Base-by-base conservation (phyloP, 148 eudicot species). In the Camellia lanceoleosa region DNA sequence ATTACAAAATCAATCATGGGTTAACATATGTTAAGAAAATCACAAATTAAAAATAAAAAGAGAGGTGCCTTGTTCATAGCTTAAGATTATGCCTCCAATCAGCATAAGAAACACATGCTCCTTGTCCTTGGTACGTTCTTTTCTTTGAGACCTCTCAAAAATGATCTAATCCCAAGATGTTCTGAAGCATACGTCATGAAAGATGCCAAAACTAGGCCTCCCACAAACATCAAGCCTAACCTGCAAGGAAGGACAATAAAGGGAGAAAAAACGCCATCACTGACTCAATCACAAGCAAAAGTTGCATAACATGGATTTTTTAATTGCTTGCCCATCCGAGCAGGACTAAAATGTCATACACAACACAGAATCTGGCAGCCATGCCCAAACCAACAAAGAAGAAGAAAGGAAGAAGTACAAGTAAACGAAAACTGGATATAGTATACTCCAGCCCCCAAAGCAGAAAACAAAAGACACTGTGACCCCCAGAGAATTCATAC, bases 141-240 rank as follows among this genome's bases (percentile, higher is more conserved):
- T 52, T 92, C 94, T 81, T 94, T 95, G 20, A 89, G 84, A 63
- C 99, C 98, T 88, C 91, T 87, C 72, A 85, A 66, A 65, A 89
- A 96, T 78, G 98, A 89, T 76, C 89, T 86, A 59, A 89, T 89
- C 2, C 94, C 89, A 6, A 96, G 93, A 73, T 94, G 99, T 82
- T 96, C 98, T 11, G 99, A 81, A 82, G 98, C 97, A 79, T 92
- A 94, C 18, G 99, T 89, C 97, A 96, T 92, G 87, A 91, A 96
- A 30, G 91, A 91, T 1, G 93, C 94, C 86, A 96, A 84, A 38
- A 96, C 67, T 73, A 96, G 68, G 84, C 98, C 97, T 82, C 92
- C 95, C 11, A 81, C 91, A 68, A 90, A 96, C 95, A 93, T 93
- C 87, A 93, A 83, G 73, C 97, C 97, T 74, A 96, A 83, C 88